phyloP scores from a whole-genome alignment of 2,329 filamentous ascomycete species.

The Colletotrichum sidae region DNA sequence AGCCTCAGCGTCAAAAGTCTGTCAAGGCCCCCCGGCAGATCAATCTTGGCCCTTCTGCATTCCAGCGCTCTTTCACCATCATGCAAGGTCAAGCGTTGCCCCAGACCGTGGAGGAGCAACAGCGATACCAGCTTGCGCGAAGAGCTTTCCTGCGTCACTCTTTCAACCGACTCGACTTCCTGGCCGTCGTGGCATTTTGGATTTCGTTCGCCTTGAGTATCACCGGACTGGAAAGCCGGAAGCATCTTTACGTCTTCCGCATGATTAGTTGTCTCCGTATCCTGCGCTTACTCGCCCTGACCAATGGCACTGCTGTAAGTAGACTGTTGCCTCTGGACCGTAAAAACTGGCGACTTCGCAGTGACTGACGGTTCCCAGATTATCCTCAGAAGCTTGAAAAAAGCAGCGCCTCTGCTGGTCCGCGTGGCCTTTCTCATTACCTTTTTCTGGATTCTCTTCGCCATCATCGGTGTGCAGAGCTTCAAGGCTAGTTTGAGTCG shows the following conservation, averaged over 20 bases:
- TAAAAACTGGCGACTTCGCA: not conserved
- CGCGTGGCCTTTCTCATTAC: conserved; percentile 94
- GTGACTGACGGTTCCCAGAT: conserved; percentile 64
- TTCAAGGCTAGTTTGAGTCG: conserved; percentile 88
- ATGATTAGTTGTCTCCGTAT: conserved; percentile 98
- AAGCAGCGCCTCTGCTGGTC: conserved; percentile 89
- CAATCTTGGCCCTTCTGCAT: conserved; percentile 68
- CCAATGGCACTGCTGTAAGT: conserved; percentile 89
- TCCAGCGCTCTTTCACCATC: conserved; percentile 83
- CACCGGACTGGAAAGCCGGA: conserved; percentile 73
- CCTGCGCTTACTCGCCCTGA: conserved; percentile 88
- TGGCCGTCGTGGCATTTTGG: conserved; percentile 97
- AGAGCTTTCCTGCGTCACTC: conserved; percentile 94
- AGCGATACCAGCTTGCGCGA: conserved; percentile 86
- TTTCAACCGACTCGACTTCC: conserved; percentile 94
- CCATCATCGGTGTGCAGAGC: conserved; percentile 95
- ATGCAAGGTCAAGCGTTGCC: conserved; percentile 71
- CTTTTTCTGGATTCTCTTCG: conserved; percentile 98
- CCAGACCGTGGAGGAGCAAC: conserved; percentile 79
- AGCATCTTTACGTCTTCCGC: conserved; percentile 89
- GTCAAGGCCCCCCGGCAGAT: conserved; percentile 64
- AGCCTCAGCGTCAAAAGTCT: conserved; percentile 81
- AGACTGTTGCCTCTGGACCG: not conserved
- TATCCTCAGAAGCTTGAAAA: conserved; percentile 94
- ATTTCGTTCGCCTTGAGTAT: conserved; percentile 83